Percentiles rank a stretch among this genome's conserved stretches.
Evolutionary conservation across 805 yeast species (phyloP).

Genomic region (Hanseniaspora opuntiae): DNA sequence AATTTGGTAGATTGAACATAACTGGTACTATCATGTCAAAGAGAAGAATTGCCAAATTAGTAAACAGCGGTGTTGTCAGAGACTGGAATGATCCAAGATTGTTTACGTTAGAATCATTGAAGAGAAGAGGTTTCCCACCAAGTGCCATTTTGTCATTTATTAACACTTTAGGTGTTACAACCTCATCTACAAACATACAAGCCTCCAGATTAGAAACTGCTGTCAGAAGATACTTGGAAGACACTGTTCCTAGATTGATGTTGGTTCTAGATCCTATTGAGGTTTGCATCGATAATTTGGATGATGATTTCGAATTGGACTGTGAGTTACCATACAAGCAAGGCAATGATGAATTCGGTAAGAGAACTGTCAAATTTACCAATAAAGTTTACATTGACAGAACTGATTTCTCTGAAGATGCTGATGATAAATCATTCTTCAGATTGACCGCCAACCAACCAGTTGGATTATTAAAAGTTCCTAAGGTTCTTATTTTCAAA

Average conservation of each 20-base stretch:
- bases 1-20: conserved; percentile 88
- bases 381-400: conserved; percentile 74
- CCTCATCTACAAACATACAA: conserved; percentile 84
- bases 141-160: conserved; percentile 90
- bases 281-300: conserved; percentile 68
- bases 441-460: conserved; percentile 88
- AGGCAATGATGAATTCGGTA: conserved; percentile 65
- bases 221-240: conserved; percentile 75
- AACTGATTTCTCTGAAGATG: conserved; percentile 64
- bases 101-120: conserved; percentile 83
- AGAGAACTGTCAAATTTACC: conserved; percentile 60
- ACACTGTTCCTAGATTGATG: conserved; percentile 88
- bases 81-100: conserved; percentile 98
- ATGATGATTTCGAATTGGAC: conserved; percentile 56
- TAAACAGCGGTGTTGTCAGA: conserved; percentile 65
- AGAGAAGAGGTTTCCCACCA: conserved; percentile 97
- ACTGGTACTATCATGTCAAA: conserved; percentile 91
- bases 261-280: conserved; percentile 77
- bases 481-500: conserved; percentile 62
- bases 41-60: conserved; percentile 89
- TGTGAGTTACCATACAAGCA: conserved; percentile 82
- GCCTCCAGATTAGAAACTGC: conserved; percentile 78
- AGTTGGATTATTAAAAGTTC: conserved; percentile 87
- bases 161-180: conserved; percentile 92
- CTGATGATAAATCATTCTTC: conserved; percentile 59